phyloP scores from a whole-genome alignment of 2,329 filamentous ascomycete genomes.

The Claviceps arundinis region DNA sequence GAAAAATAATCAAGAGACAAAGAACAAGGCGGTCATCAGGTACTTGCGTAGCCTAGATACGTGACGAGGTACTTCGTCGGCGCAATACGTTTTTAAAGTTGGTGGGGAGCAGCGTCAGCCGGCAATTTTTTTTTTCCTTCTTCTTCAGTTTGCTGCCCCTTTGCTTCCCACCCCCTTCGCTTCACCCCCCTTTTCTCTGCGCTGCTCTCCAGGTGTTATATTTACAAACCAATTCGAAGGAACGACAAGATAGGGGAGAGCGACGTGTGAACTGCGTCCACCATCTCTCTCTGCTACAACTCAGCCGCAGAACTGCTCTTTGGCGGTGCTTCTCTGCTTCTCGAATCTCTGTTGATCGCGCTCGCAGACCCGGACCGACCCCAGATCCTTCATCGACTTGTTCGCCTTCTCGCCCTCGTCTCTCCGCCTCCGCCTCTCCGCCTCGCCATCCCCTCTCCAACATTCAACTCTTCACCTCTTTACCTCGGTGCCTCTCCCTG shows the following conservation, averaged over 20 bases:
- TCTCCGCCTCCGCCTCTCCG: background rate
- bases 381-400: background rate
- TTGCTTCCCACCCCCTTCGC: background rate
- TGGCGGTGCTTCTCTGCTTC: background rate
- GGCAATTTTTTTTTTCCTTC: background rate
- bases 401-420: background rate
- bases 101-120: no score
- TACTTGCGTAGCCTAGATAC: no score
- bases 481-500: background rate
- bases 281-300: background rate
- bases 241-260: background rate
- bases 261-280: background rate
- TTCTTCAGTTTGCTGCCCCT: background rate
- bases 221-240: background rate
- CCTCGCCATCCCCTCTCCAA: background rate
- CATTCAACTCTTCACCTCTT: background rate
- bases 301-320: background rate
- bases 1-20: no score
- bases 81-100: background rate
- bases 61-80: background rate
- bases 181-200: background rate
- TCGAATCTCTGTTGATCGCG: background rate
- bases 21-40: no score
- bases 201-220: background rate
- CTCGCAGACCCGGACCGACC: background rate